Conservation (phyloP, 2,329 filamentous ascomycete species). For the Aspergillus phoenicis region DNA sequence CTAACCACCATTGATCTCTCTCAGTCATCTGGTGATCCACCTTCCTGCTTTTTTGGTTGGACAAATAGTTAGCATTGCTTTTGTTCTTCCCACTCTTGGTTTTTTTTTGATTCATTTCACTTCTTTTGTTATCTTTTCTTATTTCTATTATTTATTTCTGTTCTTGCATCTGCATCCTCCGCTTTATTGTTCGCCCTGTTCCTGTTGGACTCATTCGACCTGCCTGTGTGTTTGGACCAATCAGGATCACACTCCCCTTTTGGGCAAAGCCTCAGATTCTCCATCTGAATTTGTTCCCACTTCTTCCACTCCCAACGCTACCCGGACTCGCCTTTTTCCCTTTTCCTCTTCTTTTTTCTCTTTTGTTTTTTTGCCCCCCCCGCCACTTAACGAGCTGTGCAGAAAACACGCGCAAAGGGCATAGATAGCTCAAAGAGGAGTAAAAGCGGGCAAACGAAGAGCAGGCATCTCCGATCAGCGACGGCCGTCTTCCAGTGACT, state of each 20-base stretch:
- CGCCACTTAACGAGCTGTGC: conserved; percentile 15
- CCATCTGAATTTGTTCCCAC: conserved; percentile 18
- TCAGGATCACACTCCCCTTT: conserved; percentile 15
- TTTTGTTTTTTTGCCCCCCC: conserved; percentile 12
- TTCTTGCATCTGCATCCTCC: background rate
- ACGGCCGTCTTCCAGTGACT: conserved; percentile 2
- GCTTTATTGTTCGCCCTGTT: background rate
- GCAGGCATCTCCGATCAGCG: background rate
- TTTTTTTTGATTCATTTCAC: background rate
- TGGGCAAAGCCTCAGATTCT: conserved; percentile 19
- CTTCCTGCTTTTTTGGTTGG: background rate
- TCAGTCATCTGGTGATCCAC: background rate
- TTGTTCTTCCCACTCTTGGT: background rate
- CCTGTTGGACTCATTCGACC: background rate
- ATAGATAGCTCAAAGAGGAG: background rate
- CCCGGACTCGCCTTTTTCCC: conserved; percentile 1
- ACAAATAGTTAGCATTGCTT: conserved; percentile 2
- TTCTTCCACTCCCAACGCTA: conserved; percentile 12
- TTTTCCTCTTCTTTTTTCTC: background rate
- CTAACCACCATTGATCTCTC: background rate
- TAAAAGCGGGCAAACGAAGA: conserved; percentile 7
- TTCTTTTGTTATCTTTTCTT: background rate
- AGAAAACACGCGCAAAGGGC: background rate
- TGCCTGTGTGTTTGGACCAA: conserved; percentile 10
- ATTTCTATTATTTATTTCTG: background rate